These are phyloP conservation scores for Lactifluus subvellereus DNA, from an alignment of 768 basidiomycete genomes.

Conservation along the genomic window DNA sequence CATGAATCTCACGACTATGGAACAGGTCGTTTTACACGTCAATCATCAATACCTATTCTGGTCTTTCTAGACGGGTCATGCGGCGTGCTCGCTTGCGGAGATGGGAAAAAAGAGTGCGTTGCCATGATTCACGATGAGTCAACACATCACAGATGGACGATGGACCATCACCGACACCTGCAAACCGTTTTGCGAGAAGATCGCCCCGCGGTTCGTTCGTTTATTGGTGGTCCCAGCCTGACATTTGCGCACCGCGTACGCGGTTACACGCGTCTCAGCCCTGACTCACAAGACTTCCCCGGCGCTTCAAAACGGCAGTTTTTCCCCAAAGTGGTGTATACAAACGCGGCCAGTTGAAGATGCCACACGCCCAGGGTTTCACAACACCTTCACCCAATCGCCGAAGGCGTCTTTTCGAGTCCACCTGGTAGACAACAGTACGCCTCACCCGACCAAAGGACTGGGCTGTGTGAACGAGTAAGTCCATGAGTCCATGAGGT, in stretches of 20 bases:
- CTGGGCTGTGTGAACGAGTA: background rate
- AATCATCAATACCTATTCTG: background rate
- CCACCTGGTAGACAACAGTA: background rate
- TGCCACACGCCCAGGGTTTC: constrained; percentile 10
- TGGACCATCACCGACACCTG: background rate
- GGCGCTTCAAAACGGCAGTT: constrained; percentile 9
- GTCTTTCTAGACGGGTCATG: background rate
- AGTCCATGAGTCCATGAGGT: background rate
- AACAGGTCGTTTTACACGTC: background rate
- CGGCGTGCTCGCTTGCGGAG: background rate
- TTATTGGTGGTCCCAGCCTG: background rate
- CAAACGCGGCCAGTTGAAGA: background rate
- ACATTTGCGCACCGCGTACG: background rate
- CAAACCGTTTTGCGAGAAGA: constrained; percentile 7
- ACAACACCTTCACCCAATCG: background rate
- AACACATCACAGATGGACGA: background rate
- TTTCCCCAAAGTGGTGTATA: constrained; percentile 13
- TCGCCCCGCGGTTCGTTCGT: constrained; percentile 3
- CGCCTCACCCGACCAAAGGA: background rate
- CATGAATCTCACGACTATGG: background rate
- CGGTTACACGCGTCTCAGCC: background rate
- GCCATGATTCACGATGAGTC: constrained; percentile 7
- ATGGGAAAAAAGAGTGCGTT: constrained; percentile 10
- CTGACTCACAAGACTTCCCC: background rate
- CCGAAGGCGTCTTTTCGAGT: background rate